Percentiles rank a stretch among this genome's conserved stretches.
Conservation (phyloP, 2,329 filamentous ascomycete genomes). For the Penicillium polonicum region DNA sequence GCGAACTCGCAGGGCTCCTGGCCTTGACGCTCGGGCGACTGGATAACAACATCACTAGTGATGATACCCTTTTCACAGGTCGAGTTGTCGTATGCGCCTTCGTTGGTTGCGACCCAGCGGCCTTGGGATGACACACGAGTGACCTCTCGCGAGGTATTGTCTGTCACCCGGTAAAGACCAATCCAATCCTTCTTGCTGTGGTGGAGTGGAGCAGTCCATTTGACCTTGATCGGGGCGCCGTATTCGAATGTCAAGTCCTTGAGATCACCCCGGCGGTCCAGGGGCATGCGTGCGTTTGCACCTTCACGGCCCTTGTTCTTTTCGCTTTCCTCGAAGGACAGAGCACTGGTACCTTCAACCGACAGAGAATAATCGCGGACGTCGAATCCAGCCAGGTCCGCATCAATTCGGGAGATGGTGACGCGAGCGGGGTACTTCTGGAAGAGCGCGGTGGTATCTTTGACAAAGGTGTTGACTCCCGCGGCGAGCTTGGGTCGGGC, state of each 20-base stretch:
- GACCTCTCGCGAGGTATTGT: constrained; percentile 81
- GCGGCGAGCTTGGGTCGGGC: constrained; percentile 82
- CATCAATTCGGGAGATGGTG: constrained; percentile 74
- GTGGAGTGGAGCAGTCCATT: constrained; percentile 83
- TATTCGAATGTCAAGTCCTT: constrained; percentile 83
- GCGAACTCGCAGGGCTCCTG: constrained; percentile 59
- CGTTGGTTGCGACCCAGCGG: constrained; percentile 81
- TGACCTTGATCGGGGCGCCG: constrained; percentile 82
- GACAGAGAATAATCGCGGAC: constrained; percentile 76
- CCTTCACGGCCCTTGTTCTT: constrained; percentile 72
- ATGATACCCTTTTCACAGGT: constrained; percentile 76
- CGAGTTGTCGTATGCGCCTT: constrained; percentile 71
- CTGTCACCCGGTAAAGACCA: constrained; percentile 91
- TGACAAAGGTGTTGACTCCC: constrained; percentile 81
- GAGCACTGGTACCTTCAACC: constrained; percentile 65
- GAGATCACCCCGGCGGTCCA: constrained; percentile 59
- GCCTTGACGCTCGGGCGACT: constrained; percentile 45
- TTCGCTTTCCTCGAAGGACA: constrained; percentile 54
- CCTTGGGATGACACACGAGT: constrained; percentile 84
- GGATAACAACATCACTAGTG: constrained; percentile 61
- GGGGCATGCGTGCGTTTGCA: constrained; percentile 64
- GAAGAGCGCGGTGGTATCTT: constrained; percentile 83
- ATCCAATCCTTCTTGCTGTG: constrained; percentile 95
- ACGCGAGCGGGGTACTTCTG: constrained; percentile 85
- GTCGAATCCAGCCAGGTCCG: constrained; percentile 76